Evolutionary conservation across 2,329 filamentous ascomycete species (phyloP), one percentile per base, ranked within the genome.

Genomic region (Ceratocystis harringtonii): DNA sequence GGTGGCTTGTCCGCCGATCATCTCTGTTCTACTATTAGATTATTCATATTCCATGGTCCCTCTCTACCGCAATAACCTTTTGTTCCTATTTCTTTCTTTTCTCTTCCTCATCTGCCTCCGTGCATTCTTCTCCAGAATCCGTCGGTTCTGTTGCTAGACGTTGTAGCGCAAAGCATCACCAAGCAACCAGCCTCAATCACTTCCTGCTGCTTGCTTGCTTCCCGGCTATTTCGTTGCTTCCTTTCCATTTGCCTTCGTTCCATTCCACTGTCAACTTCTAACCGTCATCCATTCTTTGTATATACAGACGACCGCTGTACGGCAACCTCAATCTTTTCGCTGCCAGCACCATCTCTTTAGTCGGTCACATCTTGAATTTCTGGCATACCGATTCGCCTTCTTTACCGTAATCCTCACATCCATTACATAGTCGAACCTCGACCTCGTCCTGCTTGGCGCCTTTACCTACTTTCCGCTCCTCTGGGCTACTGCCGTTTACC

Each of bases 1-100:
- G 55, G 55, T 58, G 55, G 55, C 55, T 58, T 58, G 55, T 58
- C 55, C 55, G 55, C 28, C 55, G 55, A 58, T 58, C 55, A 58
- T 58, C 36, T 17, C 55, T 58, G 55, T 58, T 58, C 55, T 58
- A 36, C 55, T 36, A 36, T 32, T 58, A 58, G 25, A 58, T 32
- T 58, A 58, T 58, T 58, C 55, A 58, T 58, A 58, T 30, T 58
- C 28, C 55, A 58, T 58, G 55, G 25, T 8, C 55, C 55, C 55
- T 32, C 55, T 36, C 55, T n/a, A 32, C 30, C 10, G 22, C 15
- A 8, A 8, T 36, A 12, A 8, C 17, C 22, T 19, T 36, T 58
- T 8, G 55, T n/a, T 17, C 55, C 28, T 12, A 6, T 36, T 19
- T 58, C 55, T 36, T 58, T 58, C 55, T 58, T n/a, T 36, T 58